phyloP scores from a whole-genome alignment of 2,329 filamentous ascomycete genomes.

The Capronia coronata region DNA sequence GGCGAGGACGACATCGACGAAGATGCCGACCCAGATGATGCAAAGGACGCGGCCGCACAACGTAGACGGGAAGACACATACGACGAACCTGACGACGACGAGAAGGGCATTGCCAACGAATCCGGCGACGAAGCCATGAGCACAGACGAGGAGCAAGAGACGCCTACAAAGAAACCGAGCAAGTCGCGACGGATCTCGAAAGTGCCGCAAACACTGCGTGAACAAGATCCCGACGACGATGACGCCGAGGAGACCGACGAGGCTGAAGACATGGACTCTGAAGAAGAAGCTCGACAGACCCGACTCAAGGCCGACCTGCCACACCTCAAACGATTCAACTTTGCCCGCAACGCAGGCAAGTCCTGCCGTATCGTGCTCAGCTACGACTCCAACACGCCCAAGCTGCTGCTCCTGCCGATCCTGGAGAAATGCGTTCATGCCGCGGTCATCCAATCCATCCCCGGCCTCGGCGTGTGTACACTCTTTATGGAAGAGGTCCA shows the following conservation, averaged over 20 bases:
- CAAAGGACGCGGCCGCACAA: slow-evolving; percentile 52
- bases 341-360: slow-evolving; percentile 65
- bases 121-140: slow-evolving; percentile 36
- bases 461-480: slow-evolving; percentile 66
- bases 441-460: slow-evolving; percentile 80
- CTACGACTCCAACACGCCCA: slow-evolving; percentile 73
- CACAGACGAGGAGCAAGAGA: slow-evolving; percentile 19
- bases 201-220: slow-evolving; percentile 20
- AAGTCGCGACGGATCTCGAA: slow-evolving; percentile 5
- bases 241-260: slow-evolving; percentile 30
- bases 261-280: slow-evolving; percentile 35
- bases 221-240: slow-evolving; percentile 25
- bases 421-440: slow-evolving; percentile 73
- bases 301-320: slow-evolving; percentile 58
- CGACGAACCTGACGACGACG: slow-evolving; percentile 86
- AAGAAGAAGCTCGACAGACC: slow-evolving; percentile 51
- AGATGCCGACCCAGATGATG: slow-evolving; percentile 71
- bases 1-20: slow-evolving; percentile 58
- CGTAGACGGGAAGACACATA: slow-evolving; percentile 66
- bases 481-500: slow-evolving; percentile 55
- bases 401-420: slow-evolving; percentile 86
- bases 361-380: slow-evolving; percentile 77
- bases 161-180: slow-evolving; percentile 4
- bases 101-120: slow-evolving; percentile 58
- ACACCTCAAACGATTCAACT: slow-evolving; percentile 70